Evolutionary conservation across 345 rosid species (phyloP).

Genomic region (Murraya paniculata): DNA sequence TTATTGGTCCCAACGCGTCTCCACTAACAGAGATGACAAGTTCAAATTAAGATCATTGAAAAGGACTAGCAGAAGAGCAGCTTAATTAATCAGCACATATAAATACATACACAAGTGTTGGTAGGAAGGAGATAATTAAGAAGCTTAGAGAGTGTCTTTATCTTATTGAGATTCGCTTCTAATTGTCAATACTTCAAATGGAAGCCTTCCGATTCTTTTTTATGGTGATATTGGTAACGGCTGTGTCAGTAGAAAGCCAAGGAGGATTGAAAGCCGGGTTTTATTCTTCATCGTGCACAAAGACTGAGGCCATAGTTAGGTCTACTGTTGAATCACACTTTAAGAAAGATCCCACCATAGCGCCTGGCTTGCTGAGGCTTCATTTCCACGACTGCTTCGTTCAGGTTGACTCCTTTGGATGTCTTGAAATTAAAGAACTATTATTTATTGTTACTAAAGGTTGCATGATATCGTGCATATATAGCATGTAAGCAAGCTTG

Average conservation of each 20-base stretch:
- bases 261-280: conserved; percentile 46
- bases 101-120: background rate
- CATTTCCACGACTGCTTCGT: conserved; percentile 78
- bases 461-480: background rate
- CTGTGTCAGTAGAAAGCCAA: conserved; percentile 26
- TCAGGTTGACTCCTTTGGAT: conserved; percentile 35
- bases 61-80: conserved; percentile 11
- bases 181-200: conserved; percentile 7
- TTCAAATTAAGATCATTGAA: conserved; percentile 3
- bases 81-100: conserved; percentile 2
- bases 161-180: background rate
- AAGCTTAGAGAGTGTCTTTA: too few species aligned
- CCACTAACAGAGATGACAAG: conserved; percentile 3
- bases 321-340: conserved; percentile 61
- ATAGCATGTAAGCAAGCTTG: background rate
- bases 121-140: background rate
- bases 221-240: conserved; percentile 14
- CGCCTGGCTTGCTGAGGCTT: conserved; percentile 70
- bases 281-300: conserved; percentile 60
- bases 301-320: conserved; percentile 49
- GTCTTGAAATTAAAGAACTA: too few species aligned
- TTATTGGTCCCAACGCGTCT: conserved; percentile 27
- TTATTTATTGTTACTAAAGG: too few species aligned
- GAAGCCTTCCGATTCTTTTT: conserved; percentile 11
- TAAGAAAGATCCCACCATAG: conserved; percentile 52